phyloP scores from a whole-genome alignment of 2,329 filamentous ascomycete species.

The Chalaropsis ovoidea region DNA sequence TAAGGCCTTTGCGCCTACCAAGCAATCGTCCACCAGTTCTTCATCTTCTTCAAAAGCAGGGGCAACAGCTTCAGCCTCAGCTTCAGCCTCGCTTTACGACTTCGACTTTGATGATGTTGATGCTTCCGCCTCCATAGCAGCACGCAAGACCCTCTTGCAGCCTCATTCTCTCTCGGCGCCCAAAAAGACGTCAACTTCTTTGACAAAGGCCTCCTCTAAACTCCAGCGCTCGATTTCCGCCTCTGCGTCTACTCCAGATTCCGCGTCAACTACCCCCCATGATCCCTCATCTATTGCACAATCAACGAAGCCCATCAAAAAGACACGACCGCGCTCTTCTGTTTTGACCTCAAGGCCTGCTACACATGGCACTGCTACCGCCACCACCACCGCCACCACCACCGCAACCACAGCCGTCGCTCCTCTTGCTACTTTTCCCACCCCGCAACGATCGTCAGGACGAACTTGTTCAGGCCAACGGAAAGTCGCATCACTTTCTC shows the following conservation, averaged over 20 bases:
- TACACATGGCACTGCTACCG: background rate
- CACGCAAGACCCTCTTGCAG: constrained; percentile 16
- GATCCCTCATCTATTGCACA: constrained; percentile 27
- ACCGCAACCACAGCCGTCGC: background rate
- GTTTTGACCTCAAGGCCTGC: constrained; percentile 16
- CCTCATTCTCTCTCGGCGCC: constrained; percentile 8
- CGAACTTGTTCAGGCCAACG: constrained; percentile 1
- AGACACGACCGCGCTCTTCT: constrained; percentile 19
- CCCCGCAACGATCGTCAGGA: background rate
- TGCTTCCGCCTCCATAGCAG: constrained; percentile 12
- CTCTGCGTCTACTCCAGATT: background rate
- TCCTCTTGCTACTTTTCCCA: background rate
- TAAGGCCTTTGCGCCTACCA: constrained; percentile 23
- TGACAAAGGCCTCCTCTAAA: background rate
- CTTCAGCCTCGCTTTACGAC: constrained; percentile 23
- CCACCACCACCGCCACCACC: background rate
- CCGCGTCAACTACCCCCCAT: constrained; percentile 26
- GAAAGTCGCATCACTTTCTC: constrained; percentile 14
- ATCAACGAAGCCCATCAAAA: constrained; percentile 18
- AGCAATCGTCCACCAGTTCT: constrained; percentile 17
- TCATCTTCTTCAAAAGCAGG: constrained; percentile 14
- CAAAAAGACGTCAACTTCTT: constrained; percentile 20
- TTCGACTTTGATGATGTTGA: constrained; percentile 25
- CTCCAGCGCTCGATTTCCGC: background rate
- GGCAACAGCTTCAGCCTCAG: constrained; percentile 5